phyloP scores from a whole-genome alignment of 768 basidiomycete species.

The Favolaschia claudopus region DNA sequence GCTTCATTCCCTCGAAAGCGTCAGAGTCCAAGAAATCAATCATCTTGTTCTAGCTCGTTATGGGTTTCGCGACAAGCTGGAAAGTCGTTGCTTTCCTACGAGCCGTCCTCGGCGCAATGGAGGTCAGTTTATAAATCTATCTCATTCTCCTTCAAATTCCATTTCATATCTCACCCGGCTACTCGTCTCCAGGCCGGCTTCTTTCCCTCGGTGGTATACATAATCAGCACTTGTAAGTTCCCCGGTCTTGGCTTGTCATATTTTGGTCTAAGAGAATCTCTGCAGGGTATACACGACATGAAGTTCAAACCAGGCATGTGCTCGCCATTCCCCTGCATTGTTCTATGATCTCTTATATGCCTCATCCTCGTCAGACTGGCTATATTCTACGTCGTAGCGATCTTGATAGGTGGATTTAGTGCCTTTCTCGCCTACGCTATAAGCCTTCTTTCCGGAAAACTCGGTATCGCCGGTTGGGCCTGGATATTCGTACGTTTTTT shows the following conservation, averaged over 20 bases:
- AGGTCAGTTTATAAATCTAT: slow-evolving; percentile 36
- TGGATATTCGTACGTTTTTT: slow-evolving; percentile 57
- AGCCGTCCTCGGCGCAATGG: slow-evolving; percentile 50
- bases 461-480: slow-evolving; percentile 55
- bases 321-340: not conserved
- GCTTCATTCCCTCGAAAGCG: not conserved
- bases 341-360: not conserved
- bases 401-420: slow-evolving; percentile 55
- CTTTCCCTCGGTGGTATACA: slow-evolving; percentile 56
- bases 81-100: slow-evolving; percentile 47
- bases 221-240: slow-evolving; percentile 54
- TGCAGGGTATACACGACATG: slow-evolving; percentile 56
- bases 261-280: not conserved
- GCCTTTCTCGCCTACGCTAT: slow-evolving; percentile 55
- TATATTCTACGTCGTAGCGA: slow-evolving; percentile 53
- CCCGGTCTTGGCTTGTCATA: not conserved
- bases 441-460: slow-evolving; percentile 48
- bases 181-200: slow-evolving; percentile 51
- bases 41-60: slow-evolving; percentile 53
- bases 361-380: slow-evolving; percentile 43
- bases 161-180: not conserved
- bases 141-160: not conserved
- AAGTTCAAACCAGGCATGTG: slow-evolving; percentile 57
- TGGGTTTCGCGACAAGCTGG: slow-evolving; percentile 58
- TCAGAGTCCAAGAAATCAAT: not conserved